Base-by-base conservation (phyloP, 495 filamentous ascomycete genomes). In the Trichoderma erinaceum region DNA sequence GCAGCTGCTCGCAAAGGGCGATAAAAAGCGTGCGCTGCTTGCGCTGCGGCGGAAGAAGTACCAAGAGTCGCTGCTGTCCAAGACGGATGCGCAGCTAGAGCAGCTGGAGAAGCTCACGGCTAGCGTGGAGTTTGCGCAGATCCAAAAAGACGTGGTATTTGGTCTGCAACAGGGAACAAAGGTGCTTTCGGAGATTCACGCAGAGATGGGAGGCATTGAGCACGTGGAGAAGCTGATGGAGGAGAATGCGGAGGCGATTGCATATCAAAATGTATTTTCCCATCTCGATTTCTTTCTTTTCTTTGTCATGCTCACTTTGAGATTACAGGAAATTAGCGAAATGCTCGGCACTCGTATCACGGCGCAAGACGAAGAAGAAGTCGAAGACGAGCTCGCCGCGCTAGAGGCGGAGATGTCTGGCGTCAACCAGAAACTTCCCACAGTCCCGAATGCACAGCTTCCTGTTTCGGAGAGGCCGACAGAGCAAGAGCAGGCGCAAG, bases 21-120 rank as follows among this genome's bases (percentile, higher is more conserved):
- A 98, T 78, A 91, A 90, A 74, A 80, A 84, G 72, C 86, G 88
- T 64, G 95, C 95, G 0, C 84, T 97, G 23, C 87, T 99, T 8
- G 96, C 96, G 0, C 84, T 99, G 46, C 91, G 95, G 58, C 87
- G 92, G 66, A 97, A 96, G 78, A 99, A 98, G 77, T 99, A 97
- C 82, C 96, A 99, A 75, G 92, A 97, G 75, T 87, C 90, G 7
- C 84, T 99, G 11, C 86, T 99, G 27, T 82, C 85, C 64, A 95
- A 96, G 77, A 97, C 96, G 8, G 96, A 98, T 77, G 84, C 84
- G 10, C 95, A 98, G 77, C 87, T 99, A 3, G 92, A 89, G 64
- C 89, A 93, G 74, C 80, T 98, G 25, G 92, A 99, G 78, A 84
- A 91, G 70, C 82, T 99, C 56, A 90, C 89, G 3, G 85, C 86